Conservation (phyloP, 805 yeast species). For the Barnettozyma californica region DNA sequence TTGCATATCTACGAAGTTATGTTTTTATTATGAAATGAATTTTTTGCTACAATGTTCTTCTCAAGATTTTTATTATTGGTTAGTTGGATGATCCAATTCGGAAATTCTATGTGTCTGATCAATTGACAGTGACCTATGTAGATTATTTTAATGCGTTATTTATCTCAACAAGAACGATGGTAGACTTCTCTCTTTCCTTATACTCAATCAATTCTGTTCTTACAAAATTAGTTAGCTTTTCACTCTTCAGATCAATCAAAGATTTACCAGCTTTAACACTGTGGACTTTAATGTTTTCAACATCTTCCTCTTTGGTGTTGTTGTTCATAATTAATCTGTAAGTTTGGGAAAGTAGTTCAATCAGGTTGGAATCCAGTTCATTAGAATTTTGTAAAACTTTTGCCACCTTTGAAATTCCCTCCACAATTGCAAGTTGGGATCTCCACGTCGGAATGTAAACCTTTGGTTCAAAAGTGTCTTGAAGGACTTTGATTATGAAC, state of each 20-base stretch:
- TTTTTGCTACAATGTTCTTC: background rate
- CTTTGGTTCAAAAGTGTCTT: conserved; percentile 23
- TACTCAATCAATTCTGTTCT: conserved; percentile 24
- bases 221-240: conserved; percentile 14
- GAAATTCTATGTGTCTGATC: background rate
- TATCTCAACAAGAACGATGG: conserved; percentile 39
- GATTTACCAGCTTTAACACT: conserved; percentile 34
- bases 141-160: conserved; percentile 8
- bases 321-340: conserved; percentile 25
- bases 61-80: background rate
- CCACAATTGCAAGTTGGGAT: conserved; percentile 43
- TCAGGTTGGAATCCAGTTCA: conserved; percentile 8
- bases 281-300: conserved; percentile 58
- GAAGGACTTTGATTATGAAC: conserved; percentile 28
- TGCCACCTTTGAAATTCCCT: conserved; percentile 29
- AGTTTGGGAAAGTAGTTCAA: conserved; percentile 8
- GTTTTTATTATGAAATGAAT: background rate
- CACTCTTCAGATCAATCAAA: conserved; percentile 17
- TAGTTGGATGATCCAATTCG: background rate
- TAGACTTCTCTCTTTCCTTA: conserved; percentile 36
- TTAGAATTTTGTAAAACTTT: conserved; percentile 9
- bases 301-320: conserved; percentile 36
- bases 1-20: background rate
- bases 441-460: conserved; percentile 52
- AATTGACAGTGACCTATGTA: background rate